phyloP scores from a whole-genome alignment of 192 early-diverging fungal genomes.

The Coemansia furcata region DNA sequence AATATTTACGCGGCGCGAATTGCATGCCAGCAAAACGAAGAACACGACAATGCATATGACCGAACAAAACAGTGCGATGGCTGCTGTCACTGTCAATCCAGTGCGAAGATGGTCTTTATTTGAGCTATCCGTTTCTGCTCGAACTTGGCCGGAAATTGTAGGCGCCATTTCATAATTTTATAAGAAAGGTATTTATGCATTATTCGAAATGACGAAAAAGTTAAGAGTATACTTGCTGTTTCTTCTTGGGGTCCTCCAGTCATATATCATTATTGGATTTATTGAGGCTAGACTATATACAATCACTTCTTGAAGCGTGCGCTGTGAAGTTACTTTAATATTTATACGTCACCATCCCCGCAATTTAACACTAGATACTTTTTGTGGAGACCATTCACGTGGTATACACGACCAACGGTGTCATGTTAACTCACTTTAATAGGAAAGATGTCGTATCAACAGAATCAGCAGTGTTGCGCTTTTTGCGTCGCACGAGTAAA shows the following conservation, averaged over 20 bases:
- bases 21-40: conserved; percentile 33
- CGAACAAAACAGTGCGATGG: conserved; percentile 33
- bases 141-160: neutral
- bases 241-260: neutral
- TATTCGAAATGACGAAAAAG: neutral
- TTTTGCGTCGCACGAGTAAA: no score
- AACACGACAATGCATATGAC: conserved; percentile 25
- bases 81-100: conserved; percentile 12
- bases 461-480: no score
- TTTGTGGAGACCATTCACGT: no score
- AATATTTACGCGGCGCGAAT: conserved; percentile 35
- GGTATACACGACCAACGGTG: no score
- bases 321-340: neutral
- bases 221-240: neutral
- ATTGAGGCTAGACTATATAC: neutral
- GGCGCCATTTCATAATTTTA: neutral
- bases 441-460: no score
- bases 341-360: neutral
- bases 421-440: no score
- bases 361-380: neutral
- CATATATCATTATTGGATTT: neutral
- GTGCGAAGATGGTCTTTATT: neutral
- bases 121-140: neutral
- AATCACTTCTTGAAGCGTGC: neutral
- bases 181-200: neutral